These are phyloP conservation scores for Sarocladiaceae sp. DNA, from an alignment of 2,329 filamentous ascomycete genomes.

Conservation along the genomic window DNA sequence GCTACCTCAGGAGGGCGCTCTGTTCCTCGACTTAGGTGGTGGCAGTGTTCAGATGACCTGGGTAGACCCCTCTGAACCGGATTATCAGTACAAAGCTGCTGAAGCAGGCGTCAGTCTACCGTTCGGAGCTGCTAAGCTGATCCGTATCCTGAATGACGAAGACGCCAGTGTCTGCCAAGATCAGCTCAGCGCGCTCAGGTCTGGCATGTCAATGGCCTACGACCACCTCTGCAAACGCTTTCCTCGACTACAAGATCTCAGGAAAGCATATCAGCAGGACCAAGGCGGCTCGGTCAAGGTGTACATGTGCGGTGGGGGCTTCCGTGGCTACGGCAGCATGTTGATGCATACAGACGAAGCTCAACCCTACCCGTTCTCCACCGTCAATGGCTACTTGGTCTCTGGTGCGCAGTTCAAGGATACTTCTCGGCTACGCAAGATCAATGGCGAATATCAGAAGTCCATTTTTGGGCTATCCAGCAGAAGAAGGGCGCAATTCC, in stretches of 20 bases:
- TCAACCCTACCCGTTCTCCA: conserved; percentile 74
- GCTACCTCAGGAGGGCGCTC: conserved; percentile 50
- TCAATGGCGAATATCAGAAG: conserved; percentile 42
- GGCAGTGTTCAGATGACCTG: conserved; percentile 62
- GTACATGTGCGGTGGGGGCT: conserved; percentile 85
- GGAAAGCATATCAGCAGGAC: conserved; percentile 26
- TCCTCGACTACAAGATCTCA: conserved; percentile 38
- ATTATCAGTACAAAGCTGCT: conserved; percentile 49
- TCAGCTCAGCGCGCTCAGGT: conserved; percentile 48
- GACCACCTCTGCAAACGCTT: conserved; percentile 42
- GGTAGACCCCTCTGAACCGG: conserved; percentile 41
- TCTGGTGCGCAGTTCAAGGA: conserved; percentile 52
- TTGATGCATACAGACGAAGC: conserved; percentile 72
- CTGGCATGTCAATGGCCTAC: conserved; percentile 56
- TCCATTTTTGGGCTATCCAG: conserved; percentile 75
- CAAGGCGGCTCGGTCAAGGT: conserved; percentile 51
- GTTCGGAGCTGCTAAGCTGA: conserved; percentile 54
- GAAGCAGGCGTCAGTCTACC: conserved; percentile 50
- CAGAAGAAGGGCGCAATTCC: conserved; percentile 72
- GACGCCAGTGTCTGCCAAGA: conserved; percentile 33
- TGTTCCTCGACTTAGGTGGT: conserved; percentile 84
- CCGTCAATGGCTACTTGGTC: conserved; percentile 73
- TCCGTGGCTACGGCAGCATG: conserved; percentile 85
- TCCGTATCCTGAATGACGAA: conserved; percentile 38
- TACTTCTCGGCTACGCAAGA: conserved; percentile 42